Evolutionary conservation across 768 basidiomycete genomes (phyloP).

Genomic region (Naematelia aurantialba): DNA sequence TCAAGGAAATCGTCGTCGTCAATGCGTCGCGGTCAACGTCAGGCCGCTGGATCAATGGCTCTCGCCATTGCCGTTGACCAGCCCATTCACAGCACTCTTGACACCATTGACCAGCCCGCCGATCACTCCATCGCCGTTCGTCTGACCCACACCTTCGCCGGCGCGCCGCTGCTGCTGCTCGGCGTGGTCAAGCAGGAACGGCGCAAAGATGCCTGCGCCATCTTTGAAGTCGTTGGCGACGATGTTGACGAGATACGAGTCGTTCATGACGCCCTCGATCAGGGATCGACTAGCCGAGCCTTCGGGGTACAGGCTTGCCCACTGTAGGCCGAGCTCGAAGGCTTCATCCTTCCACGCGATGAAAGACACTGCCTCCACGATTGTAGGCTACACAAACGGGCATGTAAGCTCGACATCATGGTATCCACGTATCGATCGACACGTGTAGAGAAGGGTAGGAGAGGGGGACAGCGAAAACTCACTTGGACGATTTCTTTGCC

Average conservation of each 20-base stretch:
- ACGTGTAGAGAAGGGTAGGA: no score
- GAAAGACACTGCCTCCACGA: slow-evolving; percentile 94
- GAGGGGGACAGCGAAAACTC: not conserved
- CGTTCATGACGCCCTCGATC: slow-evolving; percentile 74
- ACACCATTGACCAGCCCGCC: slow-evolving; percentile 7
- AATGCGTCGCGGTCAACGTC: no score
- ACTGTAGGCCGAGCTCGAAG: slow-evolving; percentile 83
- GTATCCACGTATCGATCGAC: no score
- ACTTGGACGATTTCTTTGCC: slow-evolving; percentile 87
- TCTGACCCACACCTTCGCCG: slow-evolving; percentile 7
- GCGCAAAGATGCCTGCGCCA: slow-evolving; percentile 74
- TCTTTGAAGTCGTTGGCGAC: slow-evolving; percentile 95
- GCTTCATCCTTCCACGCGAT: slow-evolving; percentile 99
- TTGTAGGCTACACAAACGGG: slow-evolving; percentile 63
- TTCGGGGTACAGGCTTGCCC: slow-evolving; percentile 80
- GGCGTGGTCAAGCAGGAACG: slow-evolving; percentile 57
- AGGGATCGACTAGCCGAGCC: slow-evolving; percentile 70
- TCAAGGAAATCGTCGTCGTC: no score
- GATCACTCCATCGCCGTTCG: slow-evolving; percentile 15
- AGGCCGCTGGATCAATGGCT: not conserved
- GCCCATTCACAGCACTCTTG: slow-evolving; percentile 17
- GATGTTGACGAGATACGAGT: slow-evolving; percentile 82
- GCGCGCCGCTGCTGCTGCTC: not conserved
- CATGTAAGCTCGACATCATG: not conserved
- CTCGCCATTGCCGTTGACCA: slow-evolving; percentile 12